Base-by-base conservation (phyloP, 768 basidiomycete species). In the Xanthoconium stramineum region DNA sequence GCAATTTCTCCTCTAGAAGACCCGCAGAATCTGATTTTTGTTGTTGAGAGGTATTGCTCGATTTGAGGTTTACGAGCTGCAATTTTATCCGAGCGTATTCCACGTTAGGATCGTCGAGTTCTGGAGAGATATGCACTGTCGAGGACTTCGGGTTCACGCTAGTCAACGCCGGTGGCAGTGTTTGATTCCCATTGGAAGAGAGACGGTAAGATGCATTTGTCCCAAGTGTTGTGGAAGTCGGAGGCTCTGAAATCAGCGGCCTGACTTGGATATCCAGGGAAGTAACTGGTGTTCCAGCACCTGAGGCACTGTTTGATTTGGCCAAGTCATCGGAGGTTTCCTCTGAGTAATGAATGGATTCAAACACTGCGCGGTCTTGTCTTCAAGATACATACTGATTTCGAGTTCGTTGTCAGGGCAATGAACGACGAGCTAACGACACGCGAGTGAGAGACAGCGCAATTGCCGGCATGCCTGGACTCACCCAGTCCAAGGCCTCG, bases 401-500 rank as follows among this genome's bases (percentile, higher is more conserved):
- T 71, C 72, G 3, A 89, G 71, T 59, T 89, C 88, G 42, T 80
- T 79, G 54, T 84, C 80, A 11, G 80, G 65, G 65, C 84, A 88
- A 69, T 86, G 80, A 7, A 85, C 61, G 67, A 80, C 83, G 36
- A 93, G 76, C 92, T 93, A 24, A 40, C 32, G 17, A 19, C 30
- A 39, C 24, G n/a, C 68, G 43, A 62, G 60, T 10, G 43, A 33
- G 43, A 33, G 50, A 38, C 17, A 46, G 35, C 29, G 28, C 47
- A 20, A 44, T 51, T 24, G 33, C 52, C 4, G 3, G 15, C 28
- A 48, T 49, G 24, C 29, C 19, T 35, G 19, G 28, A 69, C 83
- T 53, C 61, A 96, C 93, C 96, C 96, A 98, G 66, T 94, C 88
- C 51, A 89, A 80, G 11, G 91, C 93, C 50, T 93, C 89, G 15